Evolutionary conservation across 768 basidiomycete genomes (phyloP).

Genomic region (Tubosaeta brunneosetosa): DNA sequence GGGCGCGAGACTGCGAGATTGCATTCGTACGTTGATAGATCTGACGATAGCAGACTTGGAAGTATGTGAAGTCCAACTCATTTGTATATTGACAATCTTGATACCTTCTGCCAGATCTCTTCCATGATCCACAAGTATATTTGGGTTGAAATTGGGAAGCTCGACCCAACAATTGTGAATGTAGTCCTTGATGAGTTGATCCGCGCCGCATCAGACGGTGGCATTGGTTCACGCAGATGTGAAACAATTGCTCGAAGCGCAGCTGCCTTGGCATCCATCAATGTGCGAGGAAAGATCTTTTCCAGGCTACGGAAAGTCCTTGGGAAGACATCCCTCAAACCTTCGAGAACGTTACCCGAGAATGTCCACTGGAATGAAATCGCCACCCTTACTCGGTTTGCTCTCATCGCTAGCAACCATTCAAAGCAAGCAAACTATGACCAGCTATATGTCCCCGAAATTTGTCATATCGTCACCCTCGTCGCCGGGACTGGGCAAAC

Average conservation of each 20-base stretch:
- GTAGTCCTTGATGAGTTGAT: slow-evolving; percentile 76
- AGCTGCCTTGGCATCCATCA: slow-evolving; percentile 68
- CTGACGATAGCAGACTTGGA: slow-evolving; percentile 68
- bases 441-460: slow-evolving; percentile 80
- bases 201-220: slow-evolving; percentile 78
- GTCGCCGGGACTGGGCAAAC: slow-evolving; percentile 70
- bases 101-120: slow-evolving; percentile 46
- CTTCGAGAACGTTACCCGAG: slow-evolving; percentile 59
- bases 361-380: slow-evolving; percentile 80
- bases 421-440: slow-evolving; percentile 57
- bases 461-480: slow-evolving; percentile 76
- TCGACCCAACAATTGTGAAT: slow-evolving; percentile 64
- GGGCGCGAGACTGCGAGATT: slow-evolving; percentile 72
- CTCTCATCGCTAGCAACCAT: slow-evolving; percentile 65
- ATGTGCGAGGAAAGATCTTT: slow-evolving; percentile 73
- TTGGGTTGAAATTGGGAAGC: slow-evolving; percentile 71
- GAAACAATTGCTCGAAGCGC: slow-evolving; percentile 74
- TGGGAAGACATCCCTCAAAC: slow-evolving; percentile 63
- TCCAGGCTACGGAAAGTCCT: slow-evolving; percentile 77
- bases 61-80: slow-evolving; percentile 41
- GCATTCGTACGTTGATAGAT: slow-evolving; percentile 74
- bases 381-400: slow-evolving; percentile 72
- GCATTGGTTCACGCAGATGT: slow-evolving; percentile 67
- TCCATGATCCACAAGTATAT: slow-evolving; percentile 65
- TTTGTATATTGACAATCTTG: not conserved